A percentile compares a stretch with the other conserved stretches of the same genome.
phyloP scores from a whole-genome alignment of 177 flowering plant species.

The Vitis hybrid region DNA sequence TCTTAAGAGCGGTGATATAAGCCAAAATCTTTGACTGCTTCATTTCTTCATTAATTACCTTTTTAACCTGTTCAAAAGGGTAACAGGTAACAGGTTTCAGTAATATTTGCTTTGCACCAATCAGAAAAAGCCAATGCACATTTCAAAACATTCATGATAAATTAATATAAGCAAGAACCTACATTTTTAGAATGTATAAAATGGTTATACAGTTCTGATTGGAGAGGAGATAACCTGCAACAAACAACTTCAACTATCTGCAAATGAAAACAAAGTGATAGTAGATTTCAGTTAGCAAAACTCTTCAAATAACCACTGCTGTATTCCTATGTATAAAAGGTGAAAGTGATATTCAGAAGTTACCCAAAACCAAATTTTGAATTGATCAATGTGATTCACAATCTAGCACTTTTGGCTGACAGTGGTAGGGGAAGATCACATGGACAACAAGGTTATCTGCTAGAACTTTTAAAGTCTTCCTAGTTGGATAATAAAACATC shows the following conservation, averaged over 20 bases:
- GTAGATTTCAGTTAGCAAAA: background rate
- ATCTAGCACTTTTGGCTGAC: background rate
- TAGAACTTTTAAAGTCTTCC: background rate
- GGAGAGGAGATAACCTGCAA: constrained; percentile 95
- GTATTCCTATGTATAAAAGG: background rate
- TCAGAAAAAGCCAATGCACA: background rate
- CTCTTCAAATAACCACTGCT: background rate
- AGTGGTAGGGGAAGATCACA: background rate
- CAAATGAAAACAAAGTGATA: constrained; percentile 6
- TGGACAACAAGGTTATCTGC: background rate
- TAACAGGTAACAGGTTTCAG: background rate
- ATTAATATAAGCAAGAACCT: constrained; percentile 18
- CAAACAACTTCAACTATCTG: constrained; percentile 99
- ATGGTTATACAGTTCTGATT: constrained; percentile 76
- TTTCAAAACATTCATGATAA: background rate
- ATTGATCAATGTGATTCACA: background rate
- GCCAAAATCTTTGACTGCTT: constrained; percentile 91
- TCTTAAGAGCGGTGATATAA: constrained; percentile 96
- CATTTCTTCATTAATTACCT: constrained; percentile 64
- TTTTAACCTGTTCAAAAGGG: constrained; percentile 54
- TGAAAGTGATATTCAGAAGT: background rate
- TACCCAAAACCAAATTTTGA: background rate
- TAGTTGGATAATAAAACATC: no score
- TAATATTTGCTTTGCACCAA: background rate
- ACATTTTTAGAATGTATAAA: constrained; percentile 97